These are phyloP conservation scores for Gremmenia infestans DNA, from an alignment of 2,329 filamentous ascomycete species.

Conservation along the genomic window DNA sequence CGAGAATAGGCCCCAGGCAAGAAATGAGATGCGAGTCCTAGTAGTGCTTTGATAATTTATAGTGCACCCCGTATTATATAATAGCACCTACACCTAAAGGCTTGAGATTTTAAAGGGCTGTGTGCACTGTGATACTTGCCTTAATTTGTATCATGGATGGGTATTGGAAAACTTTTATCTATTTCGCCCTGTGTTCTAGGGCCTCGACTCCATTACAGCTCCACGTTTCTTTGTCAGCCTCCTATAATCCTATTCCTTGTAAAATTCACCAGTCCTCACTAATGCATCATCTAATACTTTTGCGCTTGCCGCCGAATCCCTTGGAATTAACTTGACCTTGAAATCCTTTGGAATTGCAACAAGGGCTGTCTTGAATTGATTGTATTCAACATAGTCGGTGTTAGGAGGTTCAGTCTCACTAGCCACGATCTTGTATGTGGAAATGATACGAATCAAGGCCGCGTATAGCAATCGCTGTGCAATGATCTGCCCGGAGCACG, in stretches of 20 bases:
- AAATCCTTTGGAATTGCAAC: conserved; percentile 56
- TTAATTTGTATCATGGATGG: too few relatives aligned
- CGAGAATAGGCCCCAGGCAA: too few relatives aligned
- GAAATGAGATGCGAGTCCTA: too few relatives aligned
- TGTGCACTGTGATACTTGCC: too few relatives aligned
- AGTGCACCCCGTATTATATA: too few relatives aligned
- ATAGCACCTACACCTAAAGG: too few relatives aligned
- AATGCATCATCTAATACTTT: conserved; percentile 19
- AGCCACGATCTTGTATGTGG: conserved; percentile 45
- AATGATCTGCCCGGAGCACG: conserved; percentile 48
- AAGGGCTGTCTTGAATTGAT: conserved; percentile 53
- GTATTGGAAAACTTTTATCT: too few relatives aligned
- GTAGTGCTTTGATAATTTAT: too few relatives aligned
- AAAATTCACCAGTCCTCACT: conserved; percentile 21
- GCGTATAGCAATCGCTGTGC: conserved; percentile 46
- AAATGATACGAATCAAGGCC: conserved; percentile 44
- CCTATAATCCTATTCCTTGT: conserved; percentile 16
- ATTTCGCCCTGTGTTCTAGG: too few relatives aligned
- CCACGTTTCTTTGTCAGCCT: too few relatives aligned
- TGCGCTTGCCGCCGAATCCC: conserved; percentile 34
- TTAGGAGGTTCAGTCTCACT: conserved; percentile 47
- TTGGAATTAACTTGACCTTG: conserved; percentile 50
- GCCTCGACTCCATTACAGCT: too few relatives aligned
- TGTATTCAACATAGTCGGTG: conserved; percentile 59
- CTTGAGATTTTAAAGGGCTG: too few relatives aligned